phyloP scores from a whole-genome alignment of 257 asterid genomes.

The Orobanche coerulescens region DNA sequence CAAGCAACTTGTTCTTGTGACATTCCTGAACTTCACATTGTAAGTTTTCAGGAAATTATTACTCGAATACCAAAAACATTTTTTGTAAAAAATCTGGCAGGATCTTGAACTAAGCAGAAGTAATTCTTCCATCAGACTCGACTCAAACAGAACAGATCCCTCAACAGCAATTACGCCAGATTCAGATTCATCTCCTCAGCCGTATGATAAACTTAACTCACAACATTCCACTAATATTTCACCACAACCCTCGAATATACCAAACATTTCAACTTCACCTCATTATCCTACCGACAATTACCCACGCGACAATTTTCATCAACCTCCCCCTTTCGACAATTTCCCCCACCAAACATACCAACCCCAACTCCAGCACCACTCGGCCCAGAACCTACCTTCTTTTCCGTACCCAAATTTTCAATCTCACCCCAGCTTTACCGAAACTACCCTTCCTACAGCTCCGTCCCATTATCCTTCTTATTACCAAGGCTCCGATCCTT shows the following conservation, averaged over 20 bases:
- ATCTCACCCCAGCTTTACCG: slow-evolving; percentile 52
- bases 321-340: slow-evolving; percentile 33
- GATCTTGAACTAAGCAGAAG: slow-evolving; percentile 38
- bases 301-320: slow-evolving; percentile 13
- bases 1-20: not conserved
- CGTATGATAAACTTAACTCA: slow-evolving; percentile 21
- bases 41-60: too few species aligned
- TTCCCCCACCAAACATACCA: slow-evolving; percentile 35
- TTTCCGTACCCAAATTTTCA: slow-evolving; percentile 46
- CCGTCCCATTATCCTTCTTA: slow-evolving; percentile 49
- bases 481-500: slow-evolving; percentile 44
- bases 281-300: slow-evolving; percentile 15
- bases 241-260: slow-evolving; percentile 28
- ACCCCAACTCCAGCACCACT: slow-evolving; percentile 33
- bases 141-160: slow-evolving; percentile 21
- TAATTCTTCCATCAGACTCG: slow-evolving; percentile 28
- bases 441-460: slow-evolving; percentile 49
- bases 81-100: too few species aligned
- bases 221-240: slow-evolving; percentile 28
- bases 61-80: too few species aligned
- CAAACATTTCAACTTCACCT: slow-evolving; percentile 30
- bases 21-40: too few species aligned
- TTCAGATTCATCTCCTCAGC: slow-evolving; percentile 29
- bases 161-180: slow-evolving; percentile 21
- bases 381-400: slow-evolving; percentile 40